Evolutionary conservation across 805 yeast genomes (phyloP), one percentile per base, ranked within the genome.

Genomic region (Ogataea angusta): DNA sequence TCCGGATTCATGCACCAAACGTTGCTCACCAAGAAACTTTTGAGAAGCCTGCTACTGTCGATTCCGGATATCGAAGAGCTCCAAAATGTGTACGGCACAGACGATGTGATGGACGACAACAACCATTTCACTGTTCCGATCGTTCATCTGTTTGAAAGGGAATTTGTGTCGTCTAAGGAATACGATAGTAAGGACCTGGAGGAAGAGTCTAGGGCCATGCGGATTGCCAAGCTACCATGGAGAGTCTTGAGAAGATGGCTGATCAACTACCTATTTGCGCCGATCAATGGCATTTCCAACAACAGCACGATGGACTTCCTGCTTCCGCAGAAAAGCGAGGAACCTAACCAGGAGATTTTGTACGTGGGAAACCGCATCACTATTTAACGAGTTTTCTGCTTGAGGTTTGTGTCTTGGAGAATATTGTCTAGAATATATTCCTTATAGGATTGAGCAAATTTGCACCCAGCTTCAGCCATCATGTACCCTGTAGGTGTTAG

Each of bases 1-100:
- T 73, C 67, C 43, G 81, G 81, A 3, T 76, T 74, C 53, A 70
- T 70, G 73, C 75, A 71, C 31, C 51, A 49, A 14, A 50, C 59
- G 3, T 38, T 32, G 15, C 38, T 65, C 15, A 47, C 47, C 37
- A 56, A 42, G 19, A 16, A 18, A 9, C 34, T 61, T 10, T 22
- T 62, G 12, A 47, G 46, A 15, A 46, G 42, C 3, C 49, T 62
- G 24, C 26, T 59, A 22, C 16, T 40, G 7, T 49, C 49, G 15
- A 38, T 37, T n/a, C 35, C 42, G 3, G 46, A 44, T 23, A 40
- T 45, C 7, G 29, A 35, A 7, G 47, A 43, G 27, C 31, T 46
- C 6, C 34, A 27, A 30, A 40, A 40, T 8, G 24, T n/a, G 7
- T 37, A 41, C 15, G 42, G 28, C 16, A 45, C 37, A 10, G 46